These are phyloP conservation scores for Zygotorulaspora chibaensis DNA, from an alignment of 805 yeast species.

Conservation along the genomic window DNA sequence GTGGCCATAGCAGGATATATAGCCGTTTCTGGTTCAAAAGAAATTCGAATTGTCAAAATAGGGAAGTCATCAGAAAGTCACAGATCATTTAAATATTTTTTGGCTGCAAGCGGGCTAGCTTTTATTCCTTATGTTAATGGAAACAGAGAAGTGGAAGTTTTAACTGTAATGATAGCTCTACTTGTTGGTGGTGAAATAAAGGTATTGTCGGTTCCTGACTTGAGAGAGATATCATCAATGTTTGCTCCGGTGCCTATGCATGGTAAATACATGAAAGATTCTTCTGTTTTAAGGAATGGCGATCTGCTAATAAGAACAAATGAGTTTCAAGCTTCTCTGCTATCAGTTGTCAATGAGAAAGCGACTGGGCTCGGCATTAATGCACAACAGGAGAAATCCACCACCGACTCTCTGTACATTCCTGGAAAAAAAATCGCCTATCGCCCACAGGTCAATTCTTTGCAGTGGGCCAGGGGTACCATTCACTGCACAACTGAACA, in stretches of 20 bases:
- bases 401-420: constrained; percentile 64
- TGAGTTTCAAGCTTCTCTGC: constrained; percentile 49
- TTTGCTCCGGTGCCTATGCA: constrained; percentile 43
- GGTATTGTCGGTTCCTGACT: constrained; percentile 50
- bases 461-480: constrained; percentile 84
- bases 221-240: constrained; percentile 50
- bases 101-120: constrained; percentile 48
- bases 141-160: constrained; percentile 31
- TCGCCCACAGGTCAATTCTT: constrained; percentile 73
- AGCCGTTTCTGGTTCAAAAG: constrained; percentile 50
- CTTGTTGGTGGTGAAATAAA: constrained; percentile 43
- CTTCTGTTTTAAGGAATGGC: constrained; percentile 47
- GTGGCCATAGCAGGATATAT: constrained; percentile 55
- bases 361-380: constrained; percentile 16
- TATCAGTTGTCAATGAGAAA: constrained; percentile 24
- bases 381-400: constrained; percentile 11
- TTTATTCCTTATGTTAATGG: constrained; percentile 26
- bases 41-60: constrained; percentile 37
- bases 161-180: constrained; percentile 45
- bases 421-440: constrained; percentile 64
- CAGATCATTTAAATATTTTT: constrained; percentile 13
- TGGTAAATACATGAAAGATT: constrained; percentile 37
- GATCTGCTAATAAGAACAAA: constrained; percentile 53
- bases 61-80: constrained; percentile 15
- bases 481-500: constrained; percentile 58